These are phyloP conservation scores for Septoria petroselini DNA, from an alignment of 2,329 filamentous ascomycete genomes.

Conservation along the genomic window DNA sequence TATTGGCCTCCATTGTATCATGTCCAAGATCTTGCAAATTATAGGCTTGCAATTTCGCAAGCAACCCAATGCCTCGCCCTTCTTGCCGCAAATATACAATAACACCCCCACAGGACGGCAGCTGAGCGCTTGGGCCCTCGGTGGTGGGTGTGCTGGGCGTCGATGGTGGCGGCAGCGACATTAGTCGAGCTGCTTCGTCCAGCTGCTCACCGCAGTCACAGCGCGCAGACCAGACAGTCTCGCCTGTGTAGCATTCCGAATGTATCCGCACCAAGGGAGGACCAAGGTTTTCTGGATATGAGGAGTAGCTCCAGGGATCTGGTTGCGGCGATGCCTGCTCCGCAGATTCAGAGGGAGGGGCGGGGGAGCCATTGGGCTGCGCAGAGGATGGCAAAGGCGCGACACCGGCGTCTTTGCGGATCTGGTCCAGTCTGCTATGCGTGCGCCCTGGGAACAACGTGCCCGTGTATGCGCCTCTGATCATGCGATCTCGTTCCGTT, in stretches of 20 bases:
- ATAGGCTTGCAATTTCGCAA: slow-evolving; percentile 96
- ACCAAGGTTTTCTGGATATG: slow-evolving; percentile 35
- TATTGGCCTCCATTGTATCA: slow-evolving; percentile 96
- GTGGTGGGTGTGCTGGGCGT: slow-evolving; percentile 30
- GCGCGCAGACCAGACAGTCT: slow-evolving; percentile 95
- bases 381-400: slow-evolving; percentile 26
- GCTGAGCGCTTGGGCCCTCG: slow-evolving; percentile 35
- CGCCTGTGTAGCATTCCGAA: slow-evolving; percentile 96
- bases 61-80: slow-evolving; percentile 88
- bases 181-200: slow-evolving; percentile 89
- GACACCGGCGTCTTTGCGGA: slow-evolving; percentile 42
- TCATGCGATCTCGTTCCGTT: slow-evolving; percentile 87
- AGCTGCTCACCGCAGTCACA: slow-evolving; percentile 98
- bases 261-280: slow-evolving; percentile 88
- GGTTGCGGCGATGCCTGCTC: slow-evolving; percentile 7
- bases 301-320: slow-evolving; percentile 24
- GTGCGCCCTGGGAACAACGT: slow-evolving; percentile 81
- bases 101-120: slow-evolving; percentile 66
- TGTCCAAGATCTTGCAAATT: slow-evolving; percentile 94
- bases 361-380: slow-evolving; percentile 22
- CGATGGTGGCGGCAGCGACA: slow-evolving; percentile 53
- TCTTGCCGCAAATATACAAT: slow-evolving; percentile 96
- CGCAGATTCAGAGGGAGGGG: slow-evolving; percentile 7
- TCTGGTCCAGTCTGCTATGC: slow-evolving; percentile 63
- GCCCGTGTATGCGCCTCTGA: slow-evolving; percentile 87